These are phyloP conservation scores for Cercospora berteroae DNA, from an alignment of 2,329 filamentous ascomycete genomes.

Conservation along the genomic window DNA sequence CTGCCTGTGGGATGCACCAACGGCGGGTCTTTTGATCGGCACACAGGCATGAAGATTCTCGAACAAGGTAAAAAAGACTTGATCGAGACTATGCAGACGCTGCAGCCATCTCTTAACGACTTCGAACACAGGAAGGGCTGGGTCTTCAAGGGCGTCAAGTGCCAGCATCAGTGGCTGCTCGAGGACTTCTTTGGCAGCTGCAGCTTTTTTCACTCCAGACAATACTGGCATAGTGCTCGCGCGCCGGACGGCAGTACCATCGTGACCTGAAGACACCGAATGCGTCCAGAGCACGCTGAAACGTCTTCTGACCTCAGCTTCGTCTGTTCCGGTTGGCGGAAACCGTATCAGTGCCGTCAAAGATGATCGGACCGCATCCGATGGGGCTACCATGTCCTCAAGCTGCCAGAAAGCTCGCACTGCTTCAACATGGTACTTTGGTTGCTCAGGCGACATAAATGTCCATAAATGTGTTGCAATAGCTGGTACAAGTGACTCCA, in stretches of 20 bases:
- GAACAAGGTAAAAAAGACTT: slow-evolving; percentile 43
- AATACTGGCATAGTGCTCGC: slow-evolving; percentile 30
- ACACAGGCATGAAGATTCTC: slow-evolving; percentile 9
- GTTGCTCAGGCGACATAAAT: slow-evolving; percentile 75
- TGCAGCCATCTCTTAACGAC: slow-evolving; percentile 80
- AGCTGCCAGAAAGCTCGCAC: slow-evolving; percentile 83
- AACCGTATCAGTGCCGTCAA: slow-evolving; percentile 18
- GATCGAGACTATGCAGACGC: slow-evolving; percentile 54
- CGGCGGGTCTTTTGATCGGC: not conserved
- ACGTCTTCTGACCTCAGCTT: slow-evolving; percentile 62
- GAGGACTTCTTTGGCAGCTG: slow-evolving; percentile 57
- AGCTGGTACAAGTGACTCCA: slow-evolving; percentile 63
- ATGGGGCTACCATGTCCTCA: slow-evolving; percentile 49
- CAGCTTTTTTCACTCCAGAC: slow-evolving; percentile 23
- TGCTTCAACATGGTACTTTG: slow-evolving; percentile 93
- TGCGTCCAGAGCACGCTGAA: slow-evolving; percentile 84
- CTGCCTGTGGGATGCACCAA: not conserved
- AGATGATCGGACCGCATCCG: slow-evolving; percentile 25
- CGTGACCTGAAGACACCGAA: slow-evolving; percentile 45
- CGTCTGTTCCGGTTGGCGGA: slow-evolving; percentile 1
- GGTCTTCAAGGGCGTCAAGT: slow-evolving; percentile 72
- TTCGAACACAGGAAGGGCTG: slow-evolving; percentile 70
- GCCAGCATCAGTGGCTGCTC: slow-evolving; percentile 78
- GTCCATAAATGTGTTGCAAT: slow-evolving; percentile 74
- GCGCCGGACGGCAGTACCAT: slow-evolving; percentile 24